These are phyloP conservation scores for Podospora pseudopauciseta DNA, from an alignment of 495 filamentous ascomycete genomes.

Conservation along the genomic window DNA sequence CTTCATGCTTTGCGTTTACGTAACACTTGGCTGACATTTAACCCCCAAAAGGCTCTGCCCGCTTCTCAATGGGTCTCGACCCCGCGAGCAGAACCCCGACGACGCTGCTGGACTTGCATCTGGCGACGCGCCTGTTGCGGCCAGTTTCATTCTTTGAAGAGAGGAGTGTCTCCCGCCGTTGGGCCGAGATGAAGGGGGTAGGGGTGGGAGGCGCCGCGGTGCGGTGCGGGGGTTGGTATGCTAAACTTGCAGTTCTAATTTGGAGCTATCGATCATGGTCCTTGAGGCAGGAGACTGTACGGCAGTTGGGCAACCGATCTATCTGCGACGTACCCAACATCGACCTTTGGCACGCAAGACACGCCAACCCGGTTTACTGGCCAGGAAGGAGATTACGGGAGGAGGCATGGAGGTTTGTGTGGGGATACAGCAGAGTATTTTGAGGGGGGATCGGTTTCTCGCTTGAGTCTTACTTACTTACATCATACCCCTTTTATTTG, in stretches of 20 bases:
- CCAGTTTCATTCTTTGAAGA: conserved; percentile 25
- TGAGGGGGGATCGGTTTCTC: too few relatives aligned
- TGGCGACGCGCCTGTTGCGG: conserved; percentile 42
- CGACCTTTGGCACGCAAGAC: background rate
- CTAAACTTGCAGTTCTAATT: background rate
- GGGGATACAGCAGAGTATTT: background rate
- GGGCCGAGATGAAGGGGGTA: too few relatives aligned
- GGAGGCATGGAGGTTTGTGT: background rate
- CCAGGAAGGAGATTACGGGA: background rate
- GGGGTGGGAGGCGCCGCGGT: background rate
- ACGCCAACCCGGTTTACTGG: background rate
- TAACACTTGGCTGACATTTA: conserved; percentile 35
- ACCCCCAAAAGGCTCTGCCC: conserved; percentile 63
- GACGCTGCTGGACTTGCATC: conserved; percentile 53
- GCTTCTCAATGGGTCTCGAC: conserved; percentile 81
- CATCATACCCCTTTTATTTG: background rate
- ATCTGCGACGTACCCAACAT: background rate
- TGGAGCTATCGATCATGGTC: background rate
- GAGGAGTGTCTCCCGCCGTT: background rate
- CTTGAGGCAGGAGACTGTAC: background rate
- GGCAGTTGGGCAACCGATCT: background rate
- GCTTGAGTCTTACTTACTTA: background rate
- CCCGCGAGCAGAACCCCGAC: conserved; percentile 58
- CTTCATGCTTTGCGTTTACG: background rate
- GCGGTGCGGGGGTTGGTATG: background rate